Evolutionary conservation across 805 yeast genomes (phyloP), one percentile per base, ranked within the genome.

Genomic region (Kodamaea kaohsiungensis): DNA sequence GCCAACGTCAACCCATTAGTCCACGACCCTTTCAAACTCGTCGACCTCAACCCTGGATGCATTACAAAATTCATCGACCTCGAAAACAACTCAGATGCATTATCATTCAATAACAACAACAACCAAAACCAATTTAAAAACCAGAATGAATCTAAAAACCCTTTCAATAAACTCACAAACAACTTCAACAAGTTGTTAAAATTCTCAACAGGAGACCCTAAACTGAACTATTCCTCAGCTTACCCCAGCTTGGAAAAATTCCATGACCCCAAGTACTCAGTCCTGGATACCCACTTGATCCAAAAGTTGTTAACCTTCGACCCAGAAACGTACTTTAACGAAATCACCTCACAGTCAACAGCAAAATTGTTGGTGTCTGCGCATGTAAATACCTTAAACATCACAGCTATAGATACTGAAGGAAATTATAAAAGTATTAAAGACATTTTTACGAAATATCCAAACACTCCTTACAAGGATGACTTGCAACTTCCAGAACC

Each of bases 1-100:
- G 83, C 86, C 45, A 74, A 74, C 46, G 73, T 83, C 27, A 82
- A 81, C 55, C 84, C 87, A 0, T 65, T 83, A 51, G 56, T 67
- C 43, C 78, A 84, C 3, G 88, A 83, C 60, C 80, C 83, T 1
- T 83, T 79, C 60, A 73, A 74, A 52, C 69, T 74, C 25, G 83
- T 82, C 17, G 83, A 78, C 59, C 65, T 83, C 52, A 82, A 78
- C 16, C 86, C 87, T 0, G 86, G 88, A 0, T 82, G 86, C 58
- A 55, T 78, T 16, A 54, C 61, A 8, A 50, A 58, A 2, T 55
- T 65, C 42, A 51, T 66, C 8, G 57, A 54, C 10, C 45, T 64
- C 15, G 42, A 19, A 15, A 39, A 19, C 35, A 39, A 22, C 19
- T 39, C 48, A 10, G 25, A 19, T 15, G 39, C 46, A 7, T 47